Evolutionary conservation across 2,329 filamentous ascomycete species (phyloP).

Genomic region (Talaromyces pinophilus): DNA sequence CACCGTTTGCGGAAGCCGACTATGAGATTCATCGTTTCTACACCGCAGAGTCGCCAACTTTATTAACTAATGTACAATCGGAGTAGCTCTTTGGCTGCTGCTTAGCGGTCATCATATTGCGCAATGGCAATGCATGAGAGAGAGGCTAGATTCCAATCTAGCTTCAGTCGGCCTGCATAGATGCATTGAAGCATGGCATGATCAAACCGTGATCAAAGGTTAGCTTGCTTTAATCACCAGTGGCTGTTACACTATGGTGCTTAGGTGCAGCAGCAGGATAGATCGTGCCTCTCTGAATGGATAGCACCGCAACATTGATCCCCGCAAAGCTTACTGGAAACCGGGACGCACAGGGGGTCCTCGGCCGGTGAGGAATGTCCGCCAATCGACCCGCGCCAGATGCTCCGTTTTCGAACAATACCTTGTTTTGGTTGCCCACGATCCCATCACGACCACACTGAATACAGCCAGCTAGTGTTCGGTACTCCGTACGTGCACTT

Average conservation of each 20-base stretch:
- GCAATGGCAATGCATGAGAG: not conserved
- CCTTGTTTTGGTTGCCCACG: slow-evolving; percentile 17
- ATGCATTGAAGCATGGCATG: slow-evolving; percentile 14
- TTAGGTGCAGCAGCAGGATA: not conserved
- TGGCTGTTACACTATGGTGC: slow-evolving; percentile 8
- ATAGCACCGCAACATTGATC: not conserved
- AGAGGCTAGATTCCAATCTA: slow-evolving; percentile 3
- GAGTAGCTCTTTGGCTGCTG: not conserved
- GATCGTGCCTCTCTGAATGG: slow-evolving; percentile 13
- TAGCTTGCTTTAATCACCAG: not conserved
- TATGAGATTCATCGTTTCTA: slow-evolving; percentile 7
- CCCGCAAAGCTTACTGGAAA: slow-evolving; percentile 17
- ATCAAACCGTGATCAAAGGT: not conserved
- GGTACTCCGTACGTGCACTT: not conserved
- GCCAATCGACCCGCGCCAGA: slow-evolving; percentile 10
- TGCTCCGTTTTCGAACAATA: slow-evolving; percentile 19
- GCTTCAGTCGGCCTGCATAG: not conserved
- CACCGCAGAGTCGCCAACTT: not conserved
- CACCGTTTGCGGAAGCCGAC: slow-evolving; percentile 13
- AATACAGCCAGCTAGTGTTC: not conserved
- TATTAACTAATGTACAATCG: not conserved
- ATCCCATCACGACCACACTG: not conserved
- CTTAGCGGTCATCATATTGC: not conserved
- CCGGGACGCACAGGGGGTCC: not conserved
- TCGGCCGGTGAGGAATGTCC: slow-evolving; percentile 1